Conservation (phyloP, 768 basidiomycete species). For the Phallus indusiatus region DNA sequence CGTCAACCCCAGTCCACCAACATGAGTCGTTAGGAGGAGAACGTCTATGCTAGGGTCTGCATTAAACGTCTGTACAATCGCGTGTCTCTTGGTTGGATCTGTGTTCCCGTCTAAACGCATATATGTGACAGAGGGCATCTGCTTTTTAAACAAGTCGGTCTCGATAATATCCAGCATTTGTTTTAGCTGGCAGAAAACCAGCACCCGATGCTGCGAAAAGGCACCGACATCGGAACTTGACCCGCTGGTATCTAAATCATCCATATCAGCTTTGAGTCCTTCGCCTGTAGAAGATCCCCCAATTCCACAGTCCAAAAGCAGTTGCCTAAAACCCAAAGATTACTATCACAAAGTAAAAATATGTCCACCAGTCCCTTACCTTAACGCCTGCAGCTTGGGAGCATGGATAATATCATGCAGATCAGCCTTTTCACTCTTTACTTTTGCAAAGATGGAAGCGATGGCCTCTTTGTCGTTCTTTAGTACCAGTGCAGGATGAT, state of each 20-base stretch:
- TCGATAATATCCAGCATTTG: constrained; percentile 99
- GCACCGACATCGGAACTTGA: constrained; percentile 29
- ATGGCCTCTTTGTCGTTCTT: constrained; percentile 59
- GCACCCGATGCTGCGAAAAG: constrained; percentile 93
- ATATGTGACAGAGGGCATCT: constrained; percentile 95
- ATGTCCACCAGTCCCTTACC: constrained; percentile 39
- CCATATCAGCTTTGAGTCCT: constrained; percentile 55
- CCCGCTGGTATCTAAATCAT: constrained; percentile 43
- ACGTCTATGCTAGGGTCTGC: constrained; percentile 96
- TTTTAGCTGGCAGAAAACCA: constrained; percentile 99
- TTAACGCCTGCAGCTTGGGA: constrained; percentile 85
- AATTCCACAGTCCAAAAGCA: constrained; percentile 90
- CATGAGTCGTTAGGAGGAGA: constrained; percentile 89
- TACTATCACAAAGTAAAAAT: constrained; percentile 1
- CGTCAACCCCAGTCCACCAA: constrained; percentile 92
- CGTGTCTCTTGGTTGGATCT: constrained; percentile 89
- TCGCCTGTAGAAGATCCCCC: constrained; percentile 47
- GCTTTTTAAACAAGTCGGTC: constrained; percentile 77
- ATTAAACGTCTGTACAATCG: constrained; percentile 97
- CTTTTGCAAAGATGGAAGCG: constrained; percentile 45
- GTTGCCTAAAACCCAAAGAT: constrained; percentile 51
- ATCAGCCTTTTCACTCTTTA: constrained; percentile 29
- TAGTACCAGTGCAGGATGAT: constrained; percentile 89
- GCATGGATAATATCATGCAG: constrained; percentile 83
- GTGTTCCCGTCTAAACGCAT: constrained; percentile 96